These are phyloP conservation scores for Globisporangium viniferum DNA, from an alignment of 352 stramenopile species.

Conservation along the genomic window DNA sequence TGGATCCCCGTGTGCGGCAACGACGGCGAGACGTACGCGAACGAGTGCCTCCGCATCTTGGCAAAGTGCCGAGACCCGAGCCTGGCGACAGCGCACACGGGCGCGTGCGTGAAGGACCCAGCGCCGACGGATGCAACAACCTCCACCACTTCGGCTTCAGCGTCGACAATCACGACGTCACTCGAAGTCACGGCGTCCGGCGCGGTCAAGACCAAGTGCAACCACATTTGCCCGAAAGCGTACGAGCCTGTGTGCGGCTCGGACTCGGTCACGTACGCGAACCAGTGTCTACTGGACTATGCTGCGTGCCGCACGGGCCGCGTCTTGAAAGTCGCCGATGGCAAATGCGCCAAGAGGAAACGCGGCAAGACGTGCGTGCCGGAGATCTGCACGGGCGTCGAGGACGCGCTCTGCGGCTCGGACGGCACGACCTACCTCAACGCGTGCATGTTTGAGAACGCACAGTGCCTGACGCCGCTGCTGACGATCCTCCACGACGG, in stretches of 20 bases:
- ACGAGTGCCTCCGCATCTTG: constrained; percentile 38
- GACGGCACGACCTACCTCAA: constrained; percentile 38
- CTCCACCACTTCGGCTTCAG: constrained; percentile 15
- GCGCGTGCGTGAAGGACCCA: constrained; percentile 21
- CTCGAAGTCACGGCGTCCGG: constrained; percentile 9
- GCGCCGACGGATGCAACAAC: neutral
- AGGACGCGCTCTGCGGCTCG: constrained; percentile 27
- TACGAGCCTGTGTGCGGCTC: constrained; percentile 62
- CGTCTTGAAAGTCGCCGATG: constrained; percentile 32
- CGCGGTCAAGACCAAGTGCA: constrained; percentile 30
- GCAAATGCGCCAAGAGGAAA: constrained; percentile 38
- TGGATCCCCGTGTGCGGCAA: constrained; percentile 7
- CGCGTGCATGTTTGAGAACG: constrained; percentile 27
- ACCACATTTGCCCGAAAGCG: constrained; percentile 37
- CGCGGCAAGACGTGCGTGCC: constrained; percentile 31
- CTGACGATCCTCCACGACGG: constrained; percentile 43
- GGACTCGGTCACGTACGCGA: constrained; percentile 61
- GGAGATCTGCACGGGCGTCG: constrained; percentile 31
- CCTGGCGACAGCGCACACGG: constrained; percentile 39
- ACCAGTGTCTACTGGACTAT: constrained; percentile 52
- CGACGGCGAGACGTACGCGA: constrained; percentile 27
- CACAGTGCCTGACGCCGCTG: constrained; percentile 22
- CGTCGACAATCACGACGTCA: neutral
- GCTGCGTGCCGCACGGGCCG: constrained; percentile 35
- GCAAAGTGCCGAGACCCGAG: constrained; percentile 44